These are phyloP conservation scores for Rhododendron kiyosumense DNA, from an alignment of 148 eudicot genomes.

Conservation along the genomic window DNA sequence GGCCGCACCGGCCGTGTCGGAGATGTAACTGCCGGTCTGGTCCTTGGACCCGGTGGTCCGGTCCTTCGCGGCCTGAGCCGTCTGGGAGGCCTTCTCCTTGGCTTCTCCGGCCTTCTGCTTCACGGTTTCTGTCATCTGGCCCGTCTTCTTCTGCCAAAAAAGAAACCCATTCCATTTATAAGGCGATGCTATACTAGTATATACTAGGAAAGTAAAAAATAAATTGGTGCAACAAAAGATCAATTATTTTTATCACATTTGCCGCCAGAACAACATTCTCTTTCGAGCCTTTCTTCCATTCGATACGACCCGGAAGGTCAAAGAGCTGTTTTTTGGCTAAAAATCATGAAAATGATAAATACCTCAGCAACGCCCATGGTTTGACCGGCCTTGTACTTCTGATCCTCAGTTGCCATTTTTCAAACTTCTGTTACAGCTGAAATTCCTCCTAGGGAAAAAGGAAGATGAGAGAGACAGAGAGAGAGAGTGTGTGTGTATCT, in stretches of 20 bases:
- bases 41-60: neutral
- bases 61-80: slow-evolving; percentile 13
- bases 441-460: neutral
- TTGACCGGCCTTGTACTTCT: slow-evolving; percentile 62
- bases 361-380: slow-evolving; percentile 65
- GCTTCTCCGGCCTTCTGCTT: neutral
- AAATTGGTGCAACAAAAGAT: too few species aligned
- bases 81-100: neutral
- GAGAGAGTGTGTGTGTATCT: neutral
- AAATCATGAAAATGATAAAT: neutral
- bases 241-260: too few species aligned
- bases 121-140: neutral
- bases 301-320: too few species aligned
- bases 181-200: neutral
- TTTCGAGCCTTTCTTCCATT: too few species aligned
- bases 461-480: neutral
- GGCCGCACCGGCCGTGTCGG: slow-evolving; percentile 26
- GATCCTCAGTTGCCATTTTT: slow-evolving; percentile 46
- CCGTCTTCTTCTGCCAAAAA: neutral
- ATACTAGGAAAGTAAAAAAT: too few species aligned
- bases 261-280: too few species aligned
- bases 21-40: neutral
- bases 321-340: too few species aligned
- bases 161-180: neutral
- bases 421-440: neutral